Evolutionary conservation across 306 rosid genomes (phyloP).

Genomic region (peach (Prunus persica)): Prunus_persica_NCBIv2 NC_034015.1:7388001-7388500

Average conservation of each 20-base stretch:
- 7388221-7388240: conserved; percentile 50
- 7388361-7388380: conserved; percentile 8
- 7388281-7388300: conserved; percentile 6
- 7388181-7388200: conserved; percentile 78
- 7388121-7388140: conserved; percentile 34
- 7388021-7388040: too few species aligned
- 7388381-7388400: conserved; percentile 11
- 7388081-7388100: not conserved
- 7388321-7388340: conserved; percentile 7
- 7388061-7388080: too few species aligned
- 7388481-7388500: not conserved
- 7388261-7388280: not conserved
- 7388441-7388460: conserved; percentile 24
- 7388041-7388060: too few species aligned
- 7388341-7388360: conserved; percentile 2
- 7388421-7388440: conserved; percentile 30
- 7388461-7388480: not conserved
- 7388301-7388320: not conserved
- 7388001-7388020: too few species aligned
- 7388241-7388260: not conserved
- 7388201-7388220: conserved; percentile 88
- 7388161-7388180: conserved; percentile 66
- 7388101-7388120: not conserved
- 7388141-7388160: conserved; percentile 62
- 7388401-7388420: conserved; percentile 27